Evolutionary conservation across 441 rosid species (phyloP).

Genomic region (Gossypium gossypioides): DNA sequence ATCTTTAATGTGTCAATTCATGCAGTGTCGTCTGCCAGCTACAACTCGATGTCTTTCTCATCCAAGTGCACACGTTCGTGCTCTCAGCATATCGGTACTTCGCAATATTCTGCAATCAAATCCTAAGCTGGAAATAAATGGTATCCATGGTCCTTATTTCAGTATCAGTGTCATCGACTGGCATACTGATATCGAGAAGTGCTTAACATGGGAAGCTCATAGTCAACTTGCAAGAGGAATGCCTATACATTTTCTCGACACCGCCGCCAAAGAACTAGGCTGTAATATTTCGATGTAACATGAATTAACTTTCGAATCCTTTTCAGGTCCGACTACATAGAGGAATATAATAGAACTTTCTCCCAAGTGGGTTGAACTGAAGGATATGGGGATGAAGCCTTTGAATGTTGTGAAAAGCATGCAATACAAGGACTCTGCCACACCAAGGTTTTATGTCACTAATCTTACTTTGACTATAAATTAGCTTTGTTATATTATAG

Average conservation of each 20-base stretch:
- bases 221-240: conserved; percentile 60
- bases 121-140: conserved; percentile 43
- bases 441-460: neutral
- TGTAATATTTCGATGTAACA: conserved; percentile 53
- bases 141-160: conserved; percentile 41
- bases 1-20: conserved; percentile 10
- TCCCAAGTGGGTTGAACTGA: conserved; percentile 3
- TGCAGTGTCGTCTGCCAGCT: conserved; percentile 95
- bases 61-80: conserved; percentile 92
- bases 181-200: conserved; percentile 70
- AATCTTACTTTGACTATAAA: neutral
- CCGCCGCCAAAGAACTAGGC: conserved; percentile 78
- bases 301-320: conserved; percentile 16
- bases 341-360: conserved; percentile 10
- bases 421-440: neutral
- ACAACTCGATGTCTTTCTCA: conserved; percentile 82
- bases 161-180: conserved; percentile 52
- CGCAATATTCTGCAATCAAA: conserved; percentile 51
- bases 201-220: conserved; percentile 92
- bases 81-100: conserved; percentile 83
- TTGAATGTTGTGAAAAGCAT: neutral
- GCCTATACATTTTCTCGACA: conserved; percentile 56
- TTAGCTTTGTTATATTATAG: neutral
- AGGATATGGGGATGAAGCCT: neutral
- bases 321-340: conserved; percentile 11